Base-by-base conservation (phyloP, 768 basidiomycete species). In the Botryobasidium botryosum region DNA sequence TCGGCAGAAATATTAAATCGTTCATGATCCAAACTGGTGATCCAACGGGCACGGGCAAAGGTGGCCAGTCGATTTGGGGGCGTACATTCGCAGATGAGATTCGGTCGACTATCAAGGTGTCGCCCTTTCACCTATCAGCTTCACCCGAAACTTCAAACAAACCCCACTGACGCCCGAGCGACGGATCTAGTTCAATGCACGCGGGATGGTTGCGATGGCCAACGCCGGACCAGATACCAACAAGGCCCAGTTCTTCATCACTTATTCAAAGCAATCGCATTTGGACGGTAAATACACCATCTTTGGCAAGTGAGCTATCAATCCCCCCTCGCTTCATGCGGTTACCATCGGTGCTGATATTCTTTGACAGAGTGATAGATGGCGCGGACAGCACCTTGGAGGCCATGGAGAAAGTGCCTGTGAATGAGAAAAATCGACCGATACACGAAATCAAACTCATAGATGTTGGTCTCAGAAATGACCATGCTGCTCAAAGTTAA, bases 1-100 rank as follows among this genome's bases (percentile, higher is more conserved):
- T 24, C 25, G 7, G 35, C 46, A 61, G 90, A 35, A 97, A 87
- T 59, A 96, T 99, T 67, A 87, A 78, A 53, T 79, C 77, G 18
- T 99, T 99, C 65, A 99, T 99, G 82, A 66, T 81, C 6, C 94
- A 99, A 55, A 85, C 87, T 0, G 87, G 86, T 33, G 88, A 92
- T 59, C 85, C 85, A 12, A 68, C 74, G 7, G 86, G 87, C 20
- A 74, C 84, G 23, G 94, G 94, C 23, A 99, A 96, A 61, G 90
- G 86, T 31, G 94, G 94, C 10, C 87, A 96, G 63, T 90, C 84
- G 55, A 83, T 96, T 52, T 97, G 91, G 88, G 90, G 88, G 2
- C 74, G 73, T 47, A 77, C 91, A 0, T 97, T 94, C 56, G 60
- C 75, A 13, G 92, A 97, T 56, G 94, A 99, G 66, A 71, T 94